Evolutionary conservation across 2,329 filamentous ascomycete species (phyloP).

Genomic region (Onygena corvina): DNA sequence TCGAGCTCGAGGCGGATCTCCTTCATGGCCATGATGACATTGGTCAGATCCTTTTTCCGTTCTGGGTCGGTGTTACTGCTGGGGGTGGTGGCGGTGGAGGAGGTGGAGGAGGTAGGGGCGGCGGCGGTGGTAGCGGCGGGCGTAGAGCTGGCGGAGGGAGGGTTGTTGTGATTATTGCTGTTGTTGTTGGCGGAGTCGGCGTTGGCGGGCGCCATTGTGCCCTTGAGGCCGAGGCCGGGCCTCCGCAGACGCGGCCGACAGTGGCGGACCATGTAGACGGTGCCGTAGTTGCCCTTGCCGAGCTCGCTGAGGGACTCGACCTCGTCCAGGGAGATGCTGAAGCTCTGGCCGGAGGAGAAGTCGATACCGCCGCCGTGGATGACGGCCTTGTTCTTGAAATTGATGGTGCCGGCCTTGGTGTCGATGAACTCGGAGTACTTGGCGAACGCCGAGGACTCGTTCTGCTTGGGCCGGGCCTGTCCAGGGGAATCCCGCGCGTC

Average conservation of each 20-base stretch:
- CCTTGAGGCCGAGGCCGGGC: conserved; percentile 48
- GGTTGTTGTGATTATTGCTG: background rate
- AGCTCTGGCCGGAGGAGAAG: conserved; percentile 78
- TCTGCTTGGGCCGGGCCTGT: conserved; percentile 11
- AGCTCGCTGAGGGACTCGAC: conserved; percentile 86
- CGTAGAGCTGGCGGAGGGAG: background rate
- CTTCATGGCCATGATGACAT: conserved; percentile 96
- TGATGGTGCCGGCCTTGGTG: conserved; percentile 78
- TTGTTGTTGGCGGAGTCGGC: background rate
- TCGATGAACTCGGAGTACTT: conserved; percentile 77
- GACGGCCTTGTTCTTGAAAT: conserved; percentile 82
- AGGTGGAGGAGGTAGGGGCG: too few relatives aligned
- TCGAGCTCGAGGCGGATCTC: conserved; percentile 92
- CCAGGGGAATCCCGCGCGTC: too few relatives aligned
- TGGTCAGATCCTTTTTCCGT: conserved; percentile 31
- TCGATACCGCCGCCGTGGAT: conserved; percentile 84
- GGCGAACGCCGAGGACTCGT: conserved; percentile 45
- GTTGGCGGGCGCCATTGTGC: conserved; percentile 28
- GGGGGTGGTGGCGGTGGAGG: background rate
- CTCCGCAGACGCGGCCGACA: conserved; percentile 54
- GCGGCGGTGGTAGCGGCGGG: conserved; percentile 9
- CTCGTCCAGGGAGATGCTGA: conserved; percentile 90
- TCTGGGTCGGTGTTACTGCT: conserved; percentile 15
- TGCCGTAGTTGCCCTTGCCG: conserved; percentile 96
- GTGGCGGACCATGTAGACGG: conserved; percentile 92